Evolutionary conservation across 768 basidiomycete species (phyloP), one percentile per base, ranked within the genome.

Genomic region (Suillus placidus): DNA sequence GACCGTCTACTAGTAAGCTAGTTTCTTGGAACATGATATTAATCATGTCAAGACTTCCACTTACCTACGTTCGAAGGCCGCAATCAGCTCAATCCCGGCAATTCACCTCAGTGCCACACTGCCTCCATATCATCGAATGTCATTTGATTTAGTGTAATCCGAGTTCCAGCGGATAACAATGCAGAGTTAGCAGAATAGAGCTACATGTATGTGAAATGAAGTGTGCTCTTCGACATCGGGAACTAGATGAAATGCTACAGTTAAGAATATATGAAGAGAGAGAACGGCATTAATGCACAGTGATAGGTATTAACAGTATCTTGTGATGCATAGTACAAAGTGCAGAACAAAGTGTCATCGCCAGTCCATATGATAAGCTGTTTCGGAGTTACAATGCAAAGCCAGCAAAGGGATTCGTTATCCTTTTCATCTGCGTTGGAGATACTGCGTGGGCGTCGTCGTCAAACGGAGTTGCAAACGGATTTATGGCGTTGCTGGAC

Each of bases 401-500:
- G 14, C 72, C 76, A 8, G 72, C 60, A 67, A 87, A 88, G 2
- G 88, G 86, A 74, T 88, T 88, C 63, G 83, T 83, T 67, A 80
- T 79, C 70, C 83, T 84, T 79, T 82, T 84, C 66, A 76, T 71
- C 69, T 71, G 74, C 4, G 68, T 64, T 16, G 77, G 71, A 43
- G 68, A 68, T 57, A 69, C 72, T 42, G 80, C 74, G 40, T 71
- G 71, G 64, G 85, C 81, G 72, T 91, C 89, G 71, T 92, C 91
- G 74, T 93, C 92, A 75, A 93, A 93, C 9, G 92, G 91, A 60
- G 91, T 92, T 64, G 85, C 83, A 72, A 93, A 93, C 61, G 91
- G 91, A 72, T 86, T 74, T 55, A 71, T 67, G 55, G 66, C 37
- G 16, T 66, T 70, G 60, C 66, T 64, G 60, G 82, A 78, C 68